Conservation (phyloP, 345 rosid genomes). For the Populus pruinosa region DNA sequence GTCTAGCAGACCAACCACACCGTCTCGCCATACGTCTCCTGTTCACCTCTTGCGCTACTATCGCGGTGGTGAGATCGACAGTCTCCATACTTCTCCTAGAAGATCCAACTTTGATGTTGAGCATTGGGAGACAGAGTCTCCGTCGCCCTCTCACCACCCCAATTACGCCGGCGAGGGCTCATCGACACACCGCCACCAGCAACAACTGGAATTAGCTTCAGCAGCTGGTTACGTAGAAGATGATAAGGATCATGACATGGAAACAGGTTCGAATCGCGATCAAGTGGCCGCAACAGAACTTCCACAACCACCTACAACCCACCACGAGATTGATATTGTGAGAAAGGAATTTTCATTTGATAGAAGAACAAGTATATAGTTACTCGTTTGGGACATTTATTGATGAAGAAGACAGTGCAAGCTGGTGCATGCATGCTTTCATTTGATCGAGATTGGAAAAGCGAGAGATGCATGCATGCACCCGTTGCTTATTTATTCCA, state of each 20-base stretch:
- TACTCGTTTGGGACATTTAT: too few species aligned
- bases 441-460: not conserved
- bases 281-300: not conserved
- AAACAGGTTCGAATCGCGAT: not conserved
- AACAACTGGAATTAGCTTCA: constrained; percentile 1
- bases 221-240: not conserved
- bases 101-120: constrained; percentile 29
- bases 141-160: constrained; percentile 20
- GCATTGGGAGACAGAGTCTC: constrained; percentile 31
- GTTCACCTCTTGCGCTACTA: constrained; percentile 51
- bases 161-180: constrained; percentile 19
- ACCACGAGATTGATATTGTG: constrained; percentile 33
- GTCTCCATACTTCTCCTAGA: constrained; percentile 34
- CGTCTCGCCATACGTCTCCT: constrained; percentile 56
- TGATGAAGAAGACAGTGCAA: too few species aligned
- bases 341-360: constrained; percentile 41
- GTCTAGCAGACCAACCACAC: constrained; percentile 56
- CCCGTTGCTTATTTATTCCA: too few species aligned
- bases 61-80: constrained; percentile 30
- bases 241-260: not conserved
- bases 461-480: not conserved
- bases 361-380: constrained; percentile 9
- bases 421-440: too few species aligned
- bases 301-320: not conserved
- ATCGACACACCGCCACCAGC: constrained; percentile 19